Base-by-base conservation (phyloP, 441 rosid species). In the Populus hybrid region DNA sequence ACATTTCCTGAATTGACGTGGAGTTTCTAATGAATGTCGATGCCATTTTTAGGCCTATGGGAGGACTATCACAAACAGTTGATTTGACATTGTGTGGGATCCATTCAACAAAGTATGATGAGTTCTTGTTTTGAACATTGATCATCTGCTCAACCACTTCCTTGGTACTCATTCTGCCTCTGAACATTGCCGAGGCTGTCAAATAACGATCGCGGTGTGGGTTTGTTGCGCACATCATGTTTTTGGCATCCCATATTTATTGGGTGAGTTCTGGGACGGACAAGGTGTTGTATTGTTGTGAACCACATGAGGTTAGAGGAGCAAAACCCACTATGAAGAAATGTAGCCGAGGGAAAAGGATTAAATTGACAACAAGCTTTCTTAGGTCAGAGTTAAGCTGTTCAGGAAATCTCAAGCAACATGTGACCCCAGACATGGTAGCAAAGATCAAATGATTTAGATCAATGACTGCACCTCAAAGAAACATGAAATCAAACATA, bases 161-260 rank as follows among this genome's bases (percentile, higher is more conserved):
- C 32, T 30, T 30, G 32, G 32, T 30, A 30, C 32, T 30, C 32
- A 30, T 30, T 30, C 3, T 30, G 32, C 32, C 32, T 4, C 72
- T 69, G 18, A 69, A 69, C 72, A 69, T 69, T 18, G 72, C 72
- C 5, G 72, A 69, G 35, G 72, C 72, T 69, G 72, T 69, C 72
- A 69, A n/a, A 38, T 69, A 69, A 6, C 28, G 24, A 9, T 28
- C 72, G 40, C 5, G 72, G 16, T 18, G 28, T 10, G 54, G 72
- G 40, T 69, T 28, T 35, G 72, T 9, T n/a, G 54, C 54, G 5
- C 72, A 69, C 72, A 69, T 69, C 72, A 69, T 32, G 54, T 69
- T 69, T 28, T 69, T 69, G 1, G 72, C 54, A 10, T 69, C 72
- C 72, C 72, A 69, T 28, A 69, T 36, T n/a, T 69, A 28, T 18